Base-by-base conservation (phyloP, 345 rosid species). In the Turnera subulata region DNA sequence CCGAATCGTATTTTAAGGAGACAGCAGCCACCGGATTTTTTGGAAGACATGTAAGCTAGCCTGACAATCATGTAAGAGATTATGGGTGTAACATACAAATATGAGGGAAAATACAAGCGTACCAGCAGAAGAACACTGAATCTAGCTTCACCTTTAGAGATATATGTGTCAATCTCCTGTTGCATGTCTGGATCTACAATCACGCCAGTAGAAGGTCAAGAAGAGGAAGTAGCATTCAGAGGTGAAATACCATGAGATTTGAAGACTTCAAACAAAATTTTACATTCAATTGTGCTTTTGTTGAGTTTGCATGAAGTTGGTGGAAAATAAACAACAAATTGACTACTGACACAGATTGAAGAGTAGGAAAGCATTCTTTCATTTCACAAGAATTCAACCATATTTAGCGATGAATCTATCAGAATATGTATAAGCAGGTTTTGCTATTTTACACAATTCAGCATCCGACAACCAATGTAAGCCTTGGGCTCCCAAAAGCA, bases 151-250 rank as follows among this genome's bases (percentile, higher is more conserved):
- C 93, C 90, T 63, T 72, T 64, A 26, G 96, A 76, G 37, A 88
- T 74, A 64, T 71, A 67, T 0, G 52, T 62, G 59, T 84, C 81
- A 55, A 88, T 88, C 72, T 86, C 89, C 57, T 58, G 65, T 66
- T 88, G 95, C 98, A 91, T 91, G 15, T 80, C 84, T 46, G 72
- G 71, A 61, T 86, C 98, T 91, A 78, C 63, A 77, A 29, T 68
- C n/a, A 56, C 58, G 53, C 33, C 5, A 39, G 51, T 53, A 72
- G 46, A 65, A 55, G 46, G 40, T 44, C 49, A 46, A 33, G 48
- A 20, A 35, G 47, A 65, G 23, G 39, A 40, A n/a, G 56, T 10
- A 62, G 16, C n/a, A 49, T 45, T 54, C 46, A 63, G 4, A 24
- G 11, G 9, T 16, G 32, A 46, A 59, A 57, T 33, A 17, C 1